Base-by-base conservation (phyloP, 2,329 filamentous ascomycete species). In the Fusarium agapanthi region DNA sequence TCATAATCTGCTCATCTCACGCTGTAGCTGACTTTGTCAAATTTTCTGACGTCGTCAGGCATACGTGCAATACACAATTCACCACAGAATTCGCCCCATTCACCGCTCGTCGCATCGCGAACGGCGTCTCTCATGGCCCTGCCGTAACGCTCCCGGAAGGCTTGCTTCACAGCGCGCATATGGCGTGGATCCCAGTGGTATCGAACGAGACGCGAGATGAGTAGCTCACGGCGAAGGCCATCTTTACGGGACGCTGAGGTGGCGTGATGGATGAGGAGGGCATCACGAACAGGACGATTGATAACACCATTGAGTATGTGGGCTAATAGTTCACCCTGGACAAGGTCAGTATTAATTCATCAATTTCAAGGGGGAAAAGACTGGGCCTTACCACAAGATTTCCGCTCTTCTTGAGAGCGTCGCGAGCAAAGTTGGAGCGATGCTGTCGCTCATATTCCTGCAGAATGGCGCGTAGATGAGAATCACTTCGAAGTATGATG, bases 271-370 rank as follows among this genome's bases (percentile, higher is more conserved):
- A 99, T 86, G 6, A 98, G 90, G 41, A 98, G 88, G 7, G 95
- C 94, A 81, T 98, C 96, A 61, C 96, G 93, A 71, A 97, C 94
- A 11, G 96, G 95, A 66, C 93, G 93, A 84, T 98, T 98, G 84
- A 98, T 97, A 64, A 97, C 91, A 77, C 96, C 96, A 83, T 98
- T 98, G 78, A 99, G 91, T 76, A 98, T 94, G 82, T 98, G 96
- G 1, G 95, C 94, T 41, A 98, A 90, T 26, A 97, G 91, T 84
- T 99, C 96, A 72, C 96, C 96, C 95, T 98, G 50, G 38, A 37
- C 15, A 43, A n/a, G 32, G 61, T 72, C 51, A 69, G 60, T n/a
- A 65, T 45, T 13, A n/a, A 35, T 41, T 32, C 34, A 48, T 43
- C 26, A 35, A 32, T 32, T 37, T 32, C 30, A 16, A 26, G 51